Evolutionary conservation across 352 stramenopile species (phyloP).

Genomic region (Globisporangium sylvaticum): DNA sequence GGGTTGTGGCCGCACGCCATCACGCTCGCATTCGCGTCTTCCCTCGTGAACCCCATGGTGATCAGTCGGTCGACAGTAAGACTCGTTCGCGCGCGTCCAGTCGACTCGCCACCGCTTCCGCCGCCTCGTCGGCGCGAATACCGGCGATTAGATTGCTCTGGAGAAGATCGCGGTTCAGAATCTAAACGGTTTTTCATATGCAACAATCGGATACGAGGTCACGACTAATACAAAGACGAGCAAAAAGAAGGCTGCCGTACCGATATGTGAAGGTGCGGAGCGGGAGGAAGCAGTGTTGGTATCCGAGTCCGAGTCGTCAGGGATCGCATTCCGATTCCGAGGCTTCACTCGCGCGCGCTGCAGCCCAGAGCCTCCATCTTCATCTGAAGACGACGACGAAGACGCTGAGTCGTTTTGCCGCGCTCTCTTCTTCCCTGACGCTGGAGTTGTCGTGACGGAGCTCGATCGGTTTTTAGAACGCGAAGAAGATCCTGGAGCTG

Average conservation of each 20-base stretch:
- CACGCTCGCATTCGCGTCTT: slow-evolving; percentile 66
- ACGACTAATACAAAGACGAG: not conserved
- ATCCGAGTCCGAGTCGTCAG: slow-evolving; percentile 9
- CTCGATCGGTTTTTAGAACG: not conserved
- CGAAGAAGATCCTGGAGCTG: not conserved
- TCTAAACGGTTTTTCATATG: not conserved
- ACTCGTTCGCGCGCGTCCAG: slow-evolving; percentile 35
- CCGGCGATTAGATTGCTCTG: slow-evolving; percentile 12
- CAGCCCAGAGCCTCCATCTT: not conserved
- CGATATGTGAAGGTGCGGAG: not conserved
- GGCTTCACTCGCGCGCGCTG: slow-evolving; percentile 20
- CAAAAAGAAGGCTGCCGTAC: not conserved
- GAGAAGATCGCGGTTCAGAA: not conserved
- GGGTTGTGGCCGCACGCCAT: slow-evolving; percentile 46
- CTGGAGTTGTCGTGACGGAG: not conserved
- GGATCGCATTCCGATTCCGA: slow-evolving; percentile 6
- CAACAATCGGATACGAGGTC: not conserved
- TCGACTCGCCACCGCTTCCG: not conserved
- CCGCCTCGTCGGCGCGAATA: slow-evolving; percentile 11
- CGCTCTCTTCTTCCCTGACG: slow-evolving; percentile 27
- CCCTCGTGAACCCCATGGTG: slow-evolving; percentile 55
- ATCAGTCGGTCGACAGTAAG: slow-evolving; percentile 55
- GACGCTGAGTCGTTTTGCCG: slow-evolving; percentile 14
- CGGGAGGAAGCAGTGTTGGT: not conserved
- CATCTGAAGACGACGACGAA: slow-evolving; percentile 6